A percentile compares a stretch with the other conserved stretches of the same genome.
Conservation (phyloP, 176 grass and related monocot species). For the Avena eriantha region DNA sequence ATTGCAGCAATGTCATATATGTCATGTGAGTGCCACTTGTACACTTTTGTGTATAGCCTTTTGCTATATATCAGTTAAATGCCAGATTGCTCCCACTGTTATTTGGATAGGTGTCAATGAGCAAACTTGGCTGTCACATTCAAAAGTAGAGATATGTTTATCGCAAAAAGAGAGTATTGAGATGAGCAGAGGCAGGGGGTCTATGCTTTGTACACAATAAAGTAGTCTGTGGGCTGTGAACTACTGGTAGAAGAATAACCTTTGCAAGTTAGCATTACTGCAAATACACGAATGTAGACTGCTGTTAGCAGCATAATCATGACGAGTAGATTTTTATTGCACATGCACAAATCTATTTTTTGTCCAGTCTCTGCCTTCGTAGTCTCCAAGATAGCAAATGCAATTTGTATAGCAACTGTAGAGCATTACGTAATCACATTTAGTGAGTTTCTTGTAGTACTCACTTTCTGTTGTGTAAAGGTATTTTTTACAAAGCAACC, state of each 20-base stretch:
- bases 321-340: constrained; percentile 1
- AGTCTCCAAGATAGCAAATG: background rate
- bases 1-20: constrained; percentile 95
- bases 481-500: background rate
- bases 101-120: background rate
- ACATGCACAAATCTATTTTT: constrained; percentile 26
- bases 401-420: background rate
- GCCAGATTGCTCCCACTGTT: background rate
- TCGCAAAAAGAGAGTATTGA: background rate
- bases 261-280: too few relatives aligned
- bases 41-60: constrained; percentile 32
- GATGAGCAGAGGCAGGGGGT: background rate
- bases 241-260: too few relatives aligned
- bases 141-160: background rate
- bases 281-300: too few relatives aligned
- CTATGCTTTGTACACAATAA: constrained; percentile 8
- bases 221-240: background rate
- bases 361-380: constrained; percentile 15
- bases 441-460: background rate
- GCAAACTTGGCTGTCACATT: background rate
- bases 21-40: constrained; percentile 68
- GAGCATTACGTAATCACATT: constrained; percentile 15
- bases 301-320: background rate
- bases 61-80: constrained; percentile 26
- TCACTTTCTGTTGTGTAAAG: background rate